Percentiles rank a stretch among this genome's conserved stretches.
These are phyloP conservation scores for Fusarium algeriense DNA, from an alignment of 2,329 filamentous ascomycete genomes.

Conservation along the genomic window DNA sequence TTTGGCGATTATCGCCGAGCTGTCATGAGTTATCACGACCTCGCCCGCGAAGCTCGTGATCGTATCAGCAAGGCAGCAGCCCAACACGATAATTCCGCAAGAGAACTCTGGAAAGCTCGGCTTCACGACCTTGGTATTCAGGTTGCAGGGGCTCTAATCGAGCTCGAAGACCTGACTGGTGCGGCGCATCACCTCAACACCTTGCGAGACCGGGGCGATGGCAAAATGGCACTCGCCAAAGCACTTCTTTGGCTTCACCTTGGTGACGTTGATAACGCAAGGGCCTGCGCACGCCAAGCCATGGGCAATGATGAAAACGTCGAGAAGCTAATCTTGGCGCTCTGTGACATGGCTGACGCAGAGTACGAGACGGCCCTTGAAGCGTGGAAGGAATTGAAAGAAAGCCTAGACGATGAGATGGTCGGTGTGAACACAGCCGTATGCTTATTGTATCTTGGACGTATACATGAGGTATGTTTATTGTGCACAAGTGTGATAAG, in stretches of 20 bases:
- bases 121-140: slow-evolving; percentile 80
- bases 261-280: slow-evolving; percentile 79
- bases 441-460: slow-evolving; percentile 83
- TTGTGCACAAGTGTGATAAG: neutral
- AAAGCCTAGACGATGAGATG: slow-evolving; percentile 70
- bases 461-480: slow-evolving; percentile 73
- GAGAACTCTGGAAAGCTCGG: slow-evolving; percentile 76
- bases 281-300: slow-evolving; percentile 60
- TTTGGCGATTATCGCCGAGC: slow-evolving; percentile 86
- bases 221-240: slow-evolving; percentile 61
- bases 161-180: slow-evolving; percentile 89
- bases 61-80: slow-evolving; percentile 63
- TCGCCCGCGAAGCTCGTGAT: slow-evolving; percentile 80
- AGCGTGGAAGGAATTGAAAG: slow-evolving; percentile 68
- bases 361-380: slow-evolving; percentile 73
- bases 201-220: slow-evolving; percentile 59
- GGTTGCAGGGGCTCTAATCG: slow-evolving; percentile 75
- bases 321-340: slow-evolving; percentile 69
- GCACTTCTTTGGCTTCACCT: slow-evolving; percentile 82
- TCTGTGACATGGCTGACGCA: slow-evolving; percentile 83
- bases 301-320: slow-evolving; percentile 50
- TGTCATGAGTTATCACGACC: slow-evolving; percentile 91
- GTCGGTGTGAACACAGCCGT: slow-evolving; percentile 86
- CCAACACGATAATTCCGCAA: slow-evolving; percentile 64
- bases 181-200: slow-evolving; percentile 79